These are phyloP conservation scores for Acidiella bohemica DNA, from an alignment of 495 filamentous ascomycete species.

Conservation along the genomic window DNA sequence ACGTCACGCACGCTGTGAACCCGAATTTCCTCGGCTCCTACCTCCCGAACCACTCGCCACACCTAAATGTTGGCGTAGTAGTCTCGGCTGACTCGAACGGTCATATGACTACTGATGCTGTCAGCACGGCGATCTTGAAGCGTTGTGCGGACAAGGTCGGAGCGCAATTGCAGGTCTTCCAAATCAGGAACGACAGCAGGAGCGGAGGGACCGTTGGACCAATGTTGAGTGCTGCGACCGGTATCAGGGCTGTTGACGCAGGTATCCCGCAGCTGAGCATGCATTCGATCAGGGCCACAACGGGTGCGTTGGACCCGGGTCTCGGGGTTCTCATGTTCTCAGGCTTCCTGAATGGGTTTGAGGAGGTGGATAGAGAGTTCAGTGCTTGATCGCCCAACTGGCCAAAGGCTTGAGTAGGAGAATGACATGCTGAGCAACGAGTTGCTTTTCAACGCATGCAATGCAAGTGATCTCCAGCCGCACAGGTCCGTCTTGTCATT, in stretches of 20 bases:
- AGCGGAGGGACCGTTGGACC: slow-evolving; percentile 92
- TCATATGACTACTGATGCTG: slow-evolving; percentile 81
- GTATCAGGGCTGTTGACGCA: slow-evolving; percentile 74
- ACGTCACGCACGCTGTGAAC: slow-evolving; percentile 90
- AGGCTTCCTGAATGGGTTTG: slow-evolving; percentile 79
- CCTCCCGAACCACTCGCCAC: slow-evolving; percentile 69
- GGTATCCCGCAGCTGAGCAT: slow-evolving; percentile 88
- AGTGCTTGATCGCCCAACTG: too few species aligned
- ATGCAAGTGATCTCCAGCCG: too few species aligned
- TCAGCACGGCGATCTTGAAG: slow-evolving; percentile 62
- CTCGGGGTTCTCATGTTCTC: slow-evolving; percentile 78
- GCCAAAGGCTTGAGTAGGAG: too few species aligned
- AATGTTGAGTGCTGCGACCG: slow-evolving; percentile 68
- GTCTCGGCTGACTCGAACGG: slow-evolving; percentile 79
- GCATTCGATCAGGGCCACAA: slow-evolving; percentile 88
- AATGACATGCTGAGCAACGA: too few species aligned
- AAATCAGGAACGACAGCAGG: slow-evolving; percentile 82
- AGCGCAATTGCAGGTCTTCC: slow-evolving; percentile 70
- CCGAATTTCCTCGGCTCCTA: slow-evolving; percentile 79
- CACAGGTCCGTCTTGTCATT: too few species aligned
- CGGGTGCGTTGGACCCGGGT: slow-evolving; percentile 73
- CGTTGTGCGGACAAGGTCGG: slow-evolving; percentile 57
- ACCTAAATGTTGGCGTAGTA: slow-evolving; percentile 80
- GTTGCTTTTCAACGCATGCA: too few species aligned
- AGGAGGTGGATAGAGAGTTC: slow-evolving; percentile 79